A percentile compares a stretch with the other conserved stretches of the same genome.
phyloP scores from a whole-genome alignment of 2,329 filamentous ascomycete genomes.

The Penicillium sp. region DNA sequence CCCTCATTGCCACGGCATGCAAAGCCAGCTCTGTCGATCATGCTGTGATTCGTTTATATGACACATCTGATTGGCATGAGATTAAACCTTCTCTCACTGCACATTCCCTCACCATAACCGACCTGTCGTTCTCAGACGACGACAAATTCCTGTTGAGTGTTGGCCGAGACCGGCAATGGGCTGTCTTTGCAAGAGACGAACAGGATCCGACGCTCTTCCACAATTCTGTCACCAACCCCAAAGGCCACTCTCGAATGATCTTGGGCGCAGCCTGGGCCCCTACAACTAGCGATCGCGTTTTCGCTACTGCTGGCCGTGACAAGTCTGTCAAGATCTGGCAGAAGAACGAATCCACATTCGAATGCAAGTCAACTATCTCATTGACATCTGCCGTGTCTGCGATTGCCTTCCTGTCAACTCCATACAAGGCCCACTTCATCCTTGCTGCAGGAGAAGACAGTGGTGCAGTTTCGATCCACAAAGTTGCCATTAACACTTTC shows the following conservation, averaged over 20 bases:
- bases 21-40: conserved; percentile 89
- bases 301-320: conserved; percentile 86
- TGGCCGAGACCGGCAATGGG: conserved; percentile 87
- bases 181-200: conserved; percentile 59
- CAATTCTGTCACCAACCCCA: conserved; percentile 62
- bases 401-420: conserved; percentile 55
- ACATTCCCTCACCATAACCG: conserved; percentile 79
- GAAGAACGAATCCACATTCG: conserved; percentile 40
- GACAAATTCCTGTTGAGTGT: conserved; percentile 76
- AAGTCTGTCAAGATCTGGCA: conserved; percentile 74
- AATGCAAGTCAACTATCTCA: conserved; percentile 49
- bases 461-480: conserved; percentile 41
- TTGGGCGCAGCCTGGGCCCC: conserved; percentile 81
- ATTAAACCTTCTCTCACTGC: conserved; percentile 74
- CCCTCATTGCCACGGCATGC: conserved; percentile 81
- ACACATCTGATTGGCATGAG: conserved; percentile 82
- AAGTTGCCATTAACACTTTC: conserved; percentile 28
- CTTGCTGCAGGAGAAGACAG: conserved; percentile 46
- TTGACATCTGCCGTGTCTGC: conserved; percentile 62
- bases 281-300: conserved; percentile 42
- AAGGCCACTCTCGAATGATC: conserved; percentile 90
- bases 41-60: conserved; percentile 86
- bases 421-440: conserved; percentile 26
- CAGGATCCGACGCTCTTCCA: conserved; percentile 45
- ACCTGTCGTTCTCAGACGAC: conserved; percentile 71